Evolutionary conservation across 768 basidiomycete species (phyloP), one percentile per base, ranked within the genome.

Genomic region (Lactarius quietus): DNA sequence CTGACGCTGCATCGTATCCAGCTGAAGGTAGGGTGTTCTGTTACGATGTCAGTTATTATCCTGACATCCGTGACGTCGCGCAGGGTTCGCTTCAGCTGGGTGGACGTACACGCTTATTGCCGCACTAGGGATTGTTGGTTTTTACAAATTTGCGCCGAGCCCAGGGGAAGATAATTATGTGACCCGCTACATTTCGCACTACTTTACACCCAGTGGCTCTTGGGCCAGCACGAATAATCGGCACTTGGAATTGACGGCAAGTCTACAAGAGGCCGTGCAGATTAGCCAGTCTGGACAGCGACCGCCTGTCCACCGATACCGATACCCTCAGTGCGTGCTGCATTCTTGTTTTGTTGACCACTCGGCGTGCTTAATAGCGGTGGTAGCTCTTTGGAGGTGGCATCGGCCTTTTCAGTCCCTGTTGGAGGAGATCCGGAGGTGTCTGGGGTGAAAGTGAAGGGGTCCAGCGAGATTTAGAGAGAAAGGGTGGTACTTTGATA

Each of bases 81-180:
- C 64, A 89, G 92, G 82, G 35, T 92, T 92, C 73, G 75, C 77
- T 31, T 83, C 82, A 36, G 78, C 85, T 26, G 82, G 88, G 72
- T 92, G 91, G 91, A 78, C 85, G 41, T 86, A 86, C 66, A 82
- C 84, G 3, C 69, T 87, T 43, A 65, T 90, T 28, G 74, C 80
- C 28, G 79, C 83, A 17, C 63, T 86, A 48, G 76, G 80, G 10
- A 81, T 76, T 51, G 83, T 80, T 51, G 82, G 79, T 14, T 82
- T 82, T 66, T 87, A 88, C 78, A 90, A 90, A 74, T 87, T 80
- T 71, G 86, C 88, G 3, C 90, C 90, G 1, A 76, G 80, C 61
- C 81, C 84, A 8, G 77, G 76, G 35, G 83, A 88, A 43, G 84
- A 89, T 64, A 82, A 80, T 57, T 85, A 84, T 70, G 73, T 92